Evolutionary conservation across 768 basidiomycete genomes (phyloP).

Genomic region (Boletus rubroflammeus): DNA sequence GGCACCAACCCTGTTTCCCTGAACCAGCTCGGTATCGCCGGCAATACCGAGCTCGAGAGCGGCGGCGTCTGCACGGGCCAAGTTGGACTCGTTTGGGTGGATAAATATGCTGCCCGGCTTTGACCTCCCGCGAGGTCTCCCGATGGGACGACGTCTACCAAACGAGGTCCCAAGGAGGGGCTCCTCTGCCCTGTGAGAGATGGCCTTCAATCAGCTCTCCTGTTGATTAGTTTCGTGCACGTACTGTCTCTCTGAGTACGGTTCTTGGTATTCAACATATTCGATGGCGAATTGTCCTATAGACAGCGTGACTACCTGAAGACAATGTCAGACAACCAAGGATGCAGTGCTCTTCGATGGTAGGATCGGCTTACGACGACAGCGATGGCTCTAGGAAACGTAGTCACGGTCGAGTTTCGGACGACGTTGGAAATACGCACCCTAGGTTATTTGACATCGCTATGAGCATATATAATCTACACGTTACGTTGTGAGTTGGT

Average conservation of each 20-base stretch:
- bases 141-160: slow-evolving; percentile 3
- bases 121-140: slow-evolving; percentile 44
- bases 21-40: slow-evolving; percentile 47
- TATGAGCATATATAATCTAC: slow-evolving; percentile 68
- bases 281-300: slow-evolving; percentile 56
- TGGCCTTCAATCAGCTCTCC: neutral
- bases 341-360: neutral
- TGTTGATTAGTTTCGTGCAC: neutral
- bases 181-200: slow-evolving; percentile 17
- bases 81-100: slow-evolving; percentile 58
- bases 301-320: slow-evolving; percentile 54
- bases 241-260: slow-evolving; percentile 18
- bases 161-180: slow-evolving; percentile 20
- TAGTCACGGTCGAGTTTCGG: slow-evolving; percentile 6
- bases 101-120: slow-evolving; percentile 61
- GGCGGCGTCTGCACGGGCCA: slow-evolving; percentile 64
- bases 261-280: slow-evolving; percentile 24
- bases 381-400: slow-evolving; percentile 20
- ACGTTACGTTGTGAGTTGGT: neutral
- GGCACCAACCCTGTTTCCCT: slow-evolving; percentile 35
- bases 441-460: slow-evolving; percentile 70
- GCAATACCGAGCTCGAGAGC: slow-evolving; percentile 52
- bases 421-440: slow-evolving; percentile 38
- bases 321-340: neutral
- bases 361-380: slow-evolving; percentile 17